Percentiles rank a stretch among this genome's conserved stretches.
Conservation (phyloP, 257 asterid species). For the Gentiana straminea region DNA sequence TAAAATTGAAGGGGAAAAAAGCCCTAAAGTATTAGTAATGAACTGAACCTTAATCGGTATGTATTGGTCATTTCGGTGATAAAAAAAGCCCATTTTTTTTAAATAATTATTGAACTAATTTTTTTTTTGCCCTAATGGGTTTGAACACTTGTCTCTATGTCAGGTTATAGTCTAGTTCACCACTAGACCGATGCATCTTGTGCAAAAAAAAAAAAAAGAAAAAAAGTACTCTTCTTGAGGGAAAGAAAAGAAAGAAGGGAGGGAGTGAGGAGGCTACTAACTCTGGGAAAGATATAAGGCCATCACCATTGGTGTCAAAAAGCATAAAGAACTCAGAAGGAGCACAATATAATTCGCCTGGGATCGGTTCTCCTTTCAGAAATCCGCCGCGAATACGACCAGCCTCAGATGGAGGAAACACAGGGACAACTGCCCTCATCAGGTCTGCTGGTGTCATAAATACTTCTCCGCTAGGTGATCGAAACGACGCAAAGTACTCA, state of each 20-base stretch:
- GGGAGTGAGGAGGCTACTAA: constrained; percentile 17
- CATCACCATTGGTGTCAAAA: constrained; percentile 79
- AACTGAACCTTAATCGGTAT: no score
- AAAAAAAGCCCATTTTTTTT: no score
- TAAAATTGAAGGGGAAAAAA: background rate
- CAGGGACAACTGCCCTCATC: constrained; percentile 89
- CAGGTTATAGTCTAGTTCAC: no score
- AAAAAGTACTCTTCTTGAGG: no score
- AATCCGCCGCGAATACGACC: constrained; percentile 53
- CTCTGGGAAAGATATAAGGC: constrained; percentile 88
- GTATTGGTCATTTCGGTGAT: no score
- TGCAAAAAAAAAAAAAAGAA: no score
- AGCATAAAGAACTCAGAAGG: constrained; percentile 80
- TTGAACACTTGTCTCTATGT: no score
- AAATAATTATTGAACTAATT: no score
- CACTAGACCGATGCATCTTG: no score
- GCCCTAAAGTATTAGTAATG: no score
- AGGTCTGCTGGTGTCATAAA: constrained; percentile 79
- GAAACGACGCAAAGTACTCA: constrained; percentile 76
- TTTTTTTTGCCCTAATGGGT: no score
- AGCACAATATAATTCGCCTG: constrained; percentile 46
- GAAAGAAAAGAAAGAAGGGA: background rate
- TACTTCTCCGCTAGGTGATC: constrained; percentile 49
- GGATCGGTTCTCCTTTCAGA: constrained; percentile 52
- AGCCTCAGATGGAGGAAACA: constrained; percentile 84